Conservation (phyloP, 768 basidiomycete genomes). For the Zangia roseola region DNA sequence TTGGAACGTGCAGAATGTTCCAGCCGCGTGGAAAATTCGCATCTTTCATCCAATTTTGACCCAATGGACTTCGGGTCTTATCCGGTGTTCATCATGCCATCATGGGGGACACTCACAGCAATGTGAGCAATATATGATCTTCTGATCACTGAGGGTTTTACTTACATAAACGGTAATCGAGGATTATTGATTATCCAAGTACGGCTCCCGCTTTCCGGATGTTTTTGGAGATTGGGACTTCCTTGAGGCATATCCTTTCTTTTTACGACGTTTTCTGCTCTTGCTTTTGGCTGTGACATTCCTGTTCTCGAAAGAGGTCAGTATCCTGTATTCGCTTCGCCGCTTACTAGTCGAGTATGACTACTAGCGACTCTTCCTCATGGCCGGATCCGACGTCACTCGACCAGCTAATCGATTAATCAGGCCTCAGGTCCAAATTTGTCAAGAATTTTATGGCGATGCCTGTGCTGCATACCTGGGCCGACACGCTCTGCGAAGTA, state of each 20-base stretch:
- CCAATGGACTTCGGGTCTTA: no score
- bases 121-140: no score
- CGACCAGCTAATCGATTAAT: slow-evolving; percentile 26
- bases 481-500: slow-evolving; percentile 11
- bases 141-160: no score
- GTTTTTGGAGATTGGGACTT: slow-evolving; percentile 58
- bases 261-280: slow-evolving; percentile 60
- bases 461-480: no score
- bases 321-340: not conserved
- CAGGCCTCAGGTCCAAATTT: slow-evolving; percentile 14
- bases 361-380: slow-evolving; percentile 36
- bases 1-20: no score
- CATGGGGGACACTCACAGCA: no score
- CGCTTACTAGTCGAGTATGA: not conserved
- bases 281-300: slow-evolving; percentile 53
- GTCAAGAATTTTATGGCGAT: not conserved
- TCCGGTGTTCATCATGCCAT: no score
- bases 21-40: no score
- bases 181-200: no score
- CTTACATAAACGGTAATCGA: no score
- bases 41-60: no score
- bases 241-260: slow-evolving; percentile 69
- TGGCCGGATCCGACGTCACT: slow-evolving; percentile 31
- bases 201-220: slow-evolving; percentile 62
- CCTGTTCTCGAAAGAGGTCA: slow-evolving; percentile 57